Evolutionary conservation across 1,139 yeast genomes (phyloP), one percentile per base, ranked within the genome.

Genomic region (Chernovozyma sophiae-reginae): DNA sequence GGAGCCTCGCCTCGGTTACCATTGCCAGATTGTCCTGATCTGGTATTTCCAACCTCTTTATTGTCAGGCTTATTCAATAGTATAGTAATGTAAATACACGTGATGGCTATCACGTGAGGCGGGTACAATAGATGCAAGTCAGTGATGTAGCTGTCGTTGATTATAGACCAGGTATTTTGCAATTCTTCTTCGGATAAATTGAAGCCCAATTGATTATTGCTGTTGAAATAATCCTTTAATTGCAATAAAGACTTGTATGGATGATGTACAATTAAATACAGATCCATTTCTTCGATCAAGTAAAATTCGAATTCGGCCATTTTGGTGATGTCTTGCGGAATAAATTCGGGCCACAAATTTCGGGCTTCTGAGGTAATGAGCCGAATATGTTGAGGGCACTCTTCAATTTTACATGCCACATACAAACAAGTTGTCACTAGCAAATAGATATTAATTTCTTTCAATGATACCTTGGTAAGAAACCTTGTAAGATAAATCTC

Each of bases 251-350:
- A 76, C 41, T 77, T 72, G 60, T 92, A 92, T 0, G 98, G 97
- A 56, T 92, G 97, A 55, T 89, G 92, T 2, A 90, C 77, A 19
- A 90, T 72, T 44, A 92, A 61, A 51, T 76, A 86, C 46, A 89
- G 77, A 41, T 86, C 87, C 64, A 92, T 71, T 56, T 90, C 97
- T 53, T 89, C 97, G 27, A 92, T 82, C 35, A 92, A 59, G 54
- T 92, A 92, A 56, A 92, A 92, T 61, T 92, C 98, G 62, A 94
- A 86, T 55, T 92, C 98, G 0, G 97, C 97, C n/a, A 92, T 70
- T 52, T 86, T 86, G 28, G 96, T 83, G 17, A 90, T 78, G 55
- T 92, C 98, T 39, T 86, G 89, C 0, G 97, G 95, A 25, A 92
- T 82, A 53, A 81, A 87, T 52, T 90, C 97, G 0, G 97, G 97